Conservation (phyloP, 2,329 filamentous ascomycete genomes). For the Thielaviopsis punctulata region DNA sequence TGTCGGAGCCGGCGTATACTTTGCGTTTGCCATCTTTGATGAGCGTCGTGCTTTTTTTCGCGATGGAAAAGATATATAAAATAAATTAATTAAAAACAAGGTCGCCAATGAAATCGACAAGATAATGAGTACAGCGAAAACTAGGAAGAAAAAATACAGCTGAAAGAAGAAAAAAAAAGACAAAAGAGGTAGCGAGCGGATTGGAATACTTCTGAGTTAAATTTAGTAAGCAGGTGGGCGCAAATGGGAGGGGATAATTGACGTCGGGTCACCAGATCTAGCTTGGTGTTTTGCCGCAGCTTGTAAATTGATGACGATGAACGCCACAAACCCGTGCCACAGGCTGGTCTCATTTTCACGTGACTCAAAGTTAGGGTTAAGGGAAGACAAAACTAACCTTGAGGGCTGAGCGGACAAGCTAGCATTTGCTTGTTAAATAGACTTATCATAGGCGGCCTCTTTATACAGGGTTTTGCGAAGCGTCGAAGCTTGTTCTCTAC, state of each 20-base stretch:
- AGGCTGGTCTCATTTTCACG: background rate
- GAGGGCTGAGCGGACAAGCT: too few relatives aligned
- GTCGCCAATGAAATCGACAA: too few relatives aligned
- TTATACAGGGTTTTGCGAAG: too few relatives aligned
- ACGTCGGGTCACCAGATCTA: background rate
- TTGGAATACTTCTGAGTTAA: background rate
- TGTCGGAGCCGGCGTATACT: constrained; percentile 70
- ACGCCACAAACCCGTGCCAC: background rate
- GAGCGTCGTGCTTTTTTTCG: background rate
- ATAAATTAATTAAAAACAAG: background rate
- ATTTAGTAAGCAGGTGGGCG: background rate
- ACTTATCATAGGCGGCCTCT: too few relatives aligned
- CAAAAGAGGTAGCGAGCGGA: background rate
- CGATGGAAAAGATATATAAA: background rate
- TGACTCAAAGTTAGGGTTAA: background rate
- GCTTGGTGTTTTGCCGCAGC: background rate
- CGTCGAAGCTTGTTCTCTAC: too few relatives aligned
- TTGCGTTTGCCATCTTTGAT: constrained; percentile 50
- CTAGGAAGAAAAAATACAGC: background rate
- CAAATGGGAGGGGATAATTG: background rate
- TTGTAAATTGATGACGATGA: background rate
- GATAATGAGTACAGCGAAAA: too few relatives aligned
- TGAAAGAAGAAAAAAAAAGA: background rate
- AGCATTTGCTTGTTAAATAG: too few relatives aligned
- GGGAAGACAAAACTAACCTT: background rate